phyloP scores from a whole-genome alignment of 148 eudicot species.

The Silene uniflora region DNA sequence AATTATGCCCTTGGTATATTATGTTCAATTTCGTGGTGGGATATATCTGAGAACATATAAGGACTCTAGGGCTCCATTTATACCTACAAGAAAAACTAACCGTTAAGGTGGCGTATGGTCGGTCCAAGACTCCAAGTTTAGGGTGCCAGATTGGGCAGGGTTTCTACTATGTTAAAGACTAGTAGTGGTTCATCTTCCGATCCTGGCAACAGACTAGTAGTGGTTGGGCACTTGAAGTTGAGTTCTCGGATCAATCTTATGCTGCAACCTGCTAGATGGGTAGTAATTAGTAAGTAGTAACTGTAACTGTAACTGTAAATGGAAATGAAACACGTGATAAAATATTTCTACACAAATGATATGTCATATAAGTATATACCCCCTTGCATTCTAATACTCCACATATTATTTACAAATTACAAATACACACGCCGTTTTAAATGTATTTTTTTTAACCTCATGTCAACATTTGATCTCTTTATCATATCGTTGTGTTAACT shows the following conservation, averaged over 20 bases:
- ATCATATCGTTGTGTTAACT: neutral
- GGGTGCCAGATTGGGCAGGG: neutral
- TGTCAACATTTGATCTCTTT: neutral
- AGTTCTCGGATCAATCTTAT: neutral
- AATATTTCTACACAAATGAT: neutral
- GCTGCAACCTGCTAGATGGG: neutral
- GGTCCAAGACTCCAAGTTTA: neutral
- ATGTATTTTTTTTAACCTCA: neutral
- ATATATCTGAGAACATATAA: no score
- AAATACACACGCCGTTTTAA: neutral
- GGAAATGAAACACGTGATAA: neutral
- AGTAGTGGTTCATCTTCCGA: neutral
- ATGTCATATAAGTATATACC: no score
- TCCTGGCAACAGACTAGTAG: neutral
- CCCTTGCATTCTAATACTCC: neutral
- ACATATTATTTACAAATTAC: no score
- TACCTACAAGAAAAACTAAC: neutral
- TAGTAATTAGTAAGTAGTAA: neutral
- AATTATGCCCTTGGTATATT: neutral
- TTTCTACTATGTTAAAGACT: neutral
- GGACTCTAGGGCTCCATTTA: no score
- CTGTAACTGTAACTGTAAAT: neutral
- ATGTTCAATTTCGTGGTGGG: neutral
- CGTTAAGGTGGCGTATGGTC: neutral
- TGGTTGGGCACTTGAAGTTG: neutral